Evolutionary conservation across 2,329 filamentous ascomycete species (phyloP).

Genomic region (Botrytis byssoidea): DNA sequence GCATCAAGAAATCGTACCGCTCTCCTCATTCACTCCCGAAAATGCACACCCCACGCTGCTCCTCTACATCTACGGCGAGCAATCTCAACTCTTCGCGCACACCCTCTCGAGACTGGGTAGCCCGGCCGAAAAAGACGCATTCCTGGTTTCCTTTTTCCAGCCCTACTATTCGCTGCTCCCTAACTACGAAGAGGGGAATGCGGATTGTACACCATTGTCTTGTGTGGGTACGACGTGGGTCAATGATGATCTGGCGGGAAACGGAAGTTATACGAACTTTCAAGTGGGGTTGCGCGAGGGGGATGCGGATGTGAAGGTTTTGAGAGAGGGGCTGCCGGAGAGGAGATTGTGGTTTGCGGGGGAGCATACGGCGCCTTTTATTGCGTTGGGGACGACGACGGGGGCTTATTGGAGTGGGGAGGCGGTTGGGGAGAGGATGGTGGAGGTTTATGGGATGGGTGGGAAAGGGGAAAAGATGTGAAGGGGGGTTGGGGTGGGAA

Average conservation of each 20-base stretch:
- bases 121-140: constrained; percentile 33
- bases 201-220: constrained; percentile 52
- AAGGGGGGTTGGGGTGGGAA: no score
- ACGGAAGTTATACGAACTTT: constrained; percentile 69
- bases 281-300: constrained; percentile 57
- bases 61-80: constrained; percentile 58
- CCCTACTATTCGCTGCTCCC: constrained; percentile 66
- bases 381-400: constrained; percentile 82
- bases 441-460: constrained; percentile 49
- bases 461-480: background rate
- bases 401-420: constrained; percentile 86
- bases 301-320: constrained; percentile 57
- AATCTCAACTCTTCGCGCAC: constrained; percentile 40
- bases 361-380: constrained; percentile 82
- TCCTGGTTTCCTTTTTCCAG: constrained; percentile 49
- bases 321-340: constrained; percentile 39
- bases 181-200: constrained; percentile 47
- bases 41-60: constrained; percentile 63
- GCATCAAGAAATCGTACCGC: constrained; percentile 61
- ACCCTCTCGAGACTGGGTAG: constrained; percentile 26
- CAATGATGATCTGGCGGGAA: constrained; percentile 62
- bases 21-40: constrained; percentile 51
- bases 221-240: constrained; percentile 65
- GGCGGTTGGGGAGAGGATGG: constrained; percentile 65
- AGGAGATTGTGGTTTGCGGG: constrained; percentile 61